These are phyloP conservation scores for Ustilago bromivora DNA, from an alignment of 1,284 basidiomycete species.

Conservation along the genomic window DNA sequence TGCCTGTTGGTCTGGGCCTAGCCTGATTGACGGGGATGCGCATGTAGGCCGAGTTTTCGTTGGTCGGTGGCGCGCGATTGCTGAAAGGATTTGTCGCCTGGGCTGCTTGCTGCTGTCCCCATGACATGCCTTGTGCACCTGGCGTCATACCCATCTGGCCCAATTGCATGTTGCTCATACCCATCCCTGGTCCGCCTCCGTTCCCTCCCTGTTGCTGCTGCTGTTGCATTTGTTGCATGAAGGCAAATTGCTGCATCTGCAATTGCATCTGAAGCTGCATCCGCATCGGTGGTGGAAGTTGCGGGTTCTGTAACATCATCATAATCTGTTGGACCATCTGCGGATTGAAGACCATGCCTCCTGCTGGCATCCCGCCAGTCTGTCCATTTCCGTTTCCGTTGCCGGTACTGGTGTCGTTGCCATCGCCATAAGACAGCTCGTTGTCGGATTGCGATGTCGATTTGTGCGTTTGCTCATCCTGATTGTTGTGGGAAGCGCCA, in stretches of 20 bases:
- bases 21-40: slow-evolving; percentile 47
- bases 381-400: slow-evolving; percentile 13
- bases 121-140: slow-evolving; percentile 26
- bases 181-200: slow-evolving; percentile 2
- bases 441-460: slow-evolving; percentile 23
- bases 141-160: slow-evolving; percentile 30
- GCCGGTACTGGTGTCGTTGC: slow-evolving; percentile 8
- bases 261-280: slow-evolving; percentile 69
- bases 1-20: slow-evolving; percentile 16
- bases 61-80: slow-evolving; percentile 34
- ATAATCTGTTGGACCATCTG: slow-evolving; percentile 65
- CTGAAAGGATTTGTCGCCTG: slow-evolving; percentile 39
- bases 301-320: slow-evolving; percentile 66
- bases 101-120: slow-evolving; percentile 38
- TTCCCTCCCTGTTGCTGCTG: slow-evolving; percentile 18
- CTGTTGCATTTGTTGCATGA: slow-evolving; percentile 60
- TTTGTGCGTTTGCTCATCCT: slow-evolving; percentile 48
- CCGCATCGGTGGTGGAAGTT: slow-evolving; percentile 64
- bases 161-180: slow-evolving; percentile 26
- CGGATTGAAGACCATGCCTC: slow-evolving; percentile 57
- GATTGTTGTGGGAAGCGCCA: slow-evolving; percentile 24
- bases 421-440: slow-evolving; percentile 31
- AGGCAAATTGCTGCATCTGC: slow-evolving; percentile 65
- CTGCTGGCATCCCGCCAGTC: slow-evolving; percentile 10
- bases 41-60: slow-evolving; percentile 53